Percentiles rank a stretch among this genome's conserved stretches.
Conservation (phyloP, 768 basidiomycete species). For the Leucogyrophana mollusca region DNA sequence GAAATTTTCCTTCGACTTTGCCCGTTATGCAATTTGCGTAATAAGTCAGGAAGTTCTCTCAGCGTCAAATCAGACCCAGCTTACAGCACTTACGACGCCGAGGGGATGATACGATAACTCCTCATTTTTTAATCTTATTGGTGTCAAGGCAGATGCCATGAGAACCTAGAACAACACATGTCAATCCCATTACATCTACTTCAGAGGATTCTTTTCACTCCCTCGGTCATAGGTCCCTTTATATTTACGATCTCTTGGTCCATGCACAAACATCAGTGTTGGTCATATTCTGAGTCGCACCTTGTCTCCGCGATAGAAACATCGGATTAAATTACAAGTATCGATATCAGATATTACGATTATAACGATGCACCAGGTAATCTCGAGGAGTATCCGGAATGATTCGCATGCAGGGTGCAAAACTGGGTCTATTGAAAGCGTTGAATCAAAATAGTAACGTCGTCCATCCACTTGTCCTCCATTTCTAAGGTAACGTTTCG, state of each 20-base stretch:
- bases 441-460: conserved; percentile 46
- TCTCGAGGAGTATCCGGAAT: background rate
- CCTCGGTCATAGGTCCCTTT: too few species aligned
- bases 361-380: background rate
- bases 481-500: conserved; percentile 48
- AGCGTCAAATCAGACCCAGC: conserved; percentile 16
- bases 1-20: conserved; percentile 66
- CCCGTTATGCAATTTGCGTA: conserved; percentile 48
- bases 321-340: background rate
- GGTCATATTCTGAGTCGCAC: too few species aligned
- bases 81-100: conserved; percentile 14
- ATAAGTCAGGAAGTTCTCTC: conserved; percentile 28
- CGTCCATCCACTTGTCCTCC: conserved; percentile 51
- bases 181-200: too few species aligned
- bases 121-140: too few species aligned
- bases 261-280: too few species aligned
- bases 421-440: conserved; percentile 19
- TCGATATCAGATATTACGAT: background rate
- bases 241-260: too few species aligned
- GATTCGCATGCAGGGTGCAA: too few species aligned
- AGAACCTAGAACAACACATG: too few species aligned
- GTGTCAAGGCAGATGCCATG: too few species aligned
- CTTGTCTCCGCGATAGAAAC: too few species aligned
- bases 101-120: conserved; percentile 1
- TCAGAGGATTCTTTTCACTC: too few species aligned